Evolutionary conservation across 129 eudicot species (phyloP), one percentile per base, ranked within the genome.

Genomic region (Tagetes erecta): DNA sequence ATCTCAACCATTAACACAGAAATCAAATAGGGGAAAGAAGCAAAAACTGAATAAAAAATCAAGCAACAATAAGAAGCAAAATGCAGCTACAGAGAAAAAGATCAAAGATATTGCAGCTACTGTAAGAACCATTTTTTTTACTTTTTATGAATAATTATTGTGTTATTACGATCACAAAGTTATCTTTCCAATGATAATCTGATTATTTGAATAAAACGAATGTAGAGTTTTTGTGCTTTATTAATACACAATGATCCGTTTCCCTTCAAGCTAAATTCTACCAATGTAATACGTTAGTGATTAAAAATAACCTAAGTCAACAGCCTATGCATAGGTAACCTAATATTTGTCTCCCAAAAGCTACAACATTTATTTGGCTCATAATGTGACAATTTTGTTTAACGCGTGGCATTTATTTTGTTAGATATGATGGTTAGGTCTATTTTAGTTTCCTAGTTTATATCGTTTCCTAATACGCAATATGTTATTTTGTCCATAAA

Each of bases 11-110:
- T 36, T 63, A 70, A 35, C 63, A 13, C 63, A 70, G 46, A 70
- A 70, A 70, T 70, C 60, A 37, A 71, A n/a, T 30, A 51, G 53
- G 50, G 30, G 14, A 38, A 71, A 69, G 74, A 69, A 69, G 62
- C 45, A 7, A 50, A 51, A 71, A 70, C 35, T 40, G 27, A 47
- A 36, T 37, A 13, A 13, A 47, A 70, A 51, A 70, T 70, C 60
- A 37, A 71, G 35, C 34, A 51, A 71, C 65, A 40, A 9, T 53
- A 71, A 69, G 74, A 69, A 73, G 47, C 58, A 62, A 62, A 45
- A 74, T 35, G 70, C 20, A 63, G 62, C 27, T 64, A 27, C 12
- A 47, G 59, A 62, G 46, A 72, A 9, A 7, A 11, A 72, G 35
- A 63, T 40, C n/a, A 46, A 31, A 71, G 35, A 55, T 39, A 31